Evolutionary conservation across 352 stramenopile genomes (phyloP).

Genomic region (Phytophthora sp.): DNA sequence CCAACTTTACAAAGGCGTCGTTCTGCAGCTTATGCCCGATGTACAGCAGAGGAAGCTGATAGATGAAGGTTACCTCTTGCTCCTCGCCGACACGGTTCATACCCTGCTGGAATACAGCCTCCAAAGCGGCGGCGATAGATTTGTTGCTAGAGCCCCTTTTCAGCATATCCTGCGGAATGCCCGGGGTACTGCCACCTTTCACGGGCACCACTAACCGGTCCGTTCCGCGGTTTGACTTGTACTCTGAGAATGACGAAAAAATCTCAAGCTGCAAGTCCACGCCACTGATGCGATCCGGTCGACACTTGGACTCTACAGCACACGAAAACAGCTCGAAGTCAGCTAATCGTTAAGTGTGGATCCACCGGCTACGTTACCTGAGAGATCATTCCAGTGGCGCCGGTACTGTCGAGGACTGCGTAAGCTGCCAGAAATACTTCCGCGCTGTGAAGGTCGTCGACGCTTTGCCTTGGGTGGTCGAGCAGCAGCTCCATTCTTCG

Average conservation of each 20-base stretch:
- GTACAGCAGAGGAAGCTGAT: conserved; percentile 60
- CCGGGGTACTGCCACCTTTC: conserved; percentile 26
- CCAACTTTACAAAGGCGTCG: conserved; percentile 41
- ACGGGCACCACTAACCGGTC: conserved; percentile 37
- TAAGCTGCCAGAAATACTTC: conserved; percentile 31
- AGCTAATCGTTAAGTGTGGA: neutral
- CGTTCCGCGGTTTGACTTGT: conserved; percentile 53
- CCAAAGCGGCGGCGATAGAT: conserved; percentile 40
- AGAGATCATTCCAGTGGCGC: conserved; percentile 71
- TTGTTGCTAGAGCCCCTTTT: conserved; percentile 38
- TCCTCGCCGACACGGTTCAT: conserved; percentile 46
- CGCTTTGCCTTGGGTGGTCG: conserved; percentile 20
- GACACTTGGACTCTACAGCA: conserved; percentile 36
- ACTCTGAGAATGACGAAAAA: conserved; percentile 53
- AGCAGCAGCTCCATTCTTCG: conserved; percentile 11
- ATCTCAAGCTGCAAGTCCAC: conserved; percentile 54
- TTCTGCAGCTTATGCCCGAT: conserved; percentile 55
- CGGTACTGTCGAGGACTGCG: conserved; percentile 58
- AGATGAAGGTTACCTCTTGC: conserved; percentile 62
- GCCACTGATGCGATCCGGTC: conserved; percentile 46
- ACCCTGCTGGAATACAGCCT: conserved; percentile 57
- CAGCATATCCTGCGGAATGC: conserved; percentile 50
- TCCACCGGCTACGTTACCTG: conserved; percentile 25
- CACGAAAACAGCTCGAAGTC: neutral
- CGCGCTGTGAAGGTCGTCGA: conserved; percentile 16